These are phyloP conservation scores for Penicillium steckii DNA, from an alignment of 495 filamentous ascomycete species.

Conservation along the genomic window DNA sequence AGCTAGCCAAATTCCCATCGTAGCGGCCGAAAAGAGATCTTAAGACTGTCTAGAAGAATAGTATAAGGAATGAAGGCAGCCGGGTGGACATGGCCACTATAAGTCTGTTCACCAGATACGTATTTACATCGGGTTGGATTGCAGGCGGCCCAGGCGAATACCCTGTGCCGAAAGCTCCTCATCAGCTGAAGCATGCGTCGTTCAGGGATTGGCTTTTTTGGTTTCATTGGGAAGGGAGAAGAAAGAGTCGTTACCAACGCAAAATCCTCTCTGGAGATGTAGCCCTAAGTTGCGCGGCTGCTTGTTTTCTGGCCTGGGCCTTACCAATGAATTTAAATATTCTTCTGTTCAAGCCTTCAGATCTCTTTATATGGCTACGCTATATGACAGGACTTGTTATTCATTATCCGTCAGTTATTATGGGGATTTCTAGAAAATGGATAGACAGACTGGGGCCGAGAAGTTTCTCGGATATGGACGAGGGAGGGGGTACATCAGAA, in stretches of 20 bases:
- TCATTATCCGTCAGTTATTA: not conserved
- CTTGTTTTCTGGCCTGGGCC: not conserved
- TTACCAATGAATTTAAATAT: slow-evolving; percentile 3
- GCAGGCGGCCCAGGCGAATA: not conserved
- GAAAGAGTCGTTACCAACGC: slow-evolving; percentile 4
- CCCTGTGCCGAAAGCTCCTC: slow-evolving; percentile 7
- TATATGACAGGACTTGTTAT: slow-evolving; percentile 2
- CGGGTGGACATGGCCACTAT: slow-evolving; percentile 11
- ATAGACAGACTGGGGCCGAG: not conserved
- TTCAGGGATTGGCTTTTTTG: slow-evolving; percentile 17
- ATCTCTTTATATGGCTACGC: not conserved
- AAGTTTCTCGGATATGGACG: not conserved
- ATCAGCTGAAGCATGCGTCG: slow-evolving; percentile 20
- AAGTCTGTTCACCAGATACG: slow-evolving; percentile 8
- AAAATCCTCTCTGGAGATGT: not conserved
- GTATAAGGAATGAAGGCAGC: not conserved
- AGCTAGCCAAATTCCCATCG: slow-evolving; percentile 1
- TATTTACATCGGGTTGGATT: slow-evolving; percentile 2
- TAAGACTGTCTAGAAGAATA: no score
- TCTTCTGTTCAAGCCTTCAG: not conserved
- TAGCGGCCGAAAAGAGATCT: no score
- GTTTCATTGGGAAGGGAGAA: slow-evolving; percentile 13
- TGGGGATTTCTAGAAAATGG: not conserved
- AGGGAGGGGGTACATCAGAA: slow-evolving; percentile 1
- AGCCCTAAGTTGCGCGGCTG: slow-evolving; percentile 1